Evolutionary conservation across 768 basidiomycete genomes (phyloP), one percentile per base, ranked within the genome.

Genomic region (Zangia roseola): DNA sequence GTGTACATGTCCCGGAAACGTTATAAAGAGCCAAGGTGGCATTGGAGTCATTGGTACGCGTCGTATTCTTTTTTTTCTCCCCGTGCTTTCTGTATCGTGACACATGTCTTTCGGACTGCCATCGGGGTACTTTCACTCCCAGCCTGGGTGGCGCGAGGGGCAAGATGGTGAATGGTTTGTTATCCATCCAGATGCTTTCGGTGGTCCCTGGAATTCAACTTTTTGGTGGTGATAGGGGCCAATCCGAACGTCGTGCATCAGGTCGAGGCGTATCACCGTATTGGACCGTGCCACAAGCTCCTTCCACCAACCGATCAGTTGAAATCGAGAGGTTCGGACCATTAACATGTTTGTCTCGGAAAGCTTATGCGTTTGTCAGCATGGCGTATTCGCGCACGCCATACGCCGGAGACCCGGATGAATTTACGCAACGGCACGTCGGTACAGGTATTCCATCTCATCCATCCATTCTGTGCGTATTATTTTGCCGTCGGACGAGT

Each of bases 141-240:
- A 35, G 24, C n/a, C 43, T 21, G 49, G 40, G 41, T n/a, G 20
- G 28, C 20, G 20, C 14, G 33, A 7, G 35, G 28, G 38, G 41
- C 23, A 16, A 3, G 40, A 33, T 7, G 9, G 17, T 4, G 24
- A 23, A 33, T 53, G 59, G 58, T 60, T 6, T 3, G 49, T 54
- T 9, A 33, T 7, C 10, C 7, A 39, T 30, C 34, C 16, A 9
- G 9, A 8, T 2, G 21, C 21, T 17, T 14, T 31, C 16, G 28
- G 38, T 4, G 30, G 21, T 28, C 10, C 4, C 20, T 6, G 23
- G 3, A 9, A n/a, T 25, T 57, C 38, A 30, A 56, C 48, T 13
- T n/a, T n/a, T n/a, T 30, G 30, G 17, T 8, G 13, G n/a, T 25
- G 23, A 17, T n/a, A 59, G 58, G 43, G 57, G 41, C n/a, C 8